A percentile compares a stretch with the other conserved stretches of the same genome.
Evolutionary conservation across 2,329 filamentous ascomycete species (phyloP).

Genomic region (Colletotrichum cereale): DNA sequence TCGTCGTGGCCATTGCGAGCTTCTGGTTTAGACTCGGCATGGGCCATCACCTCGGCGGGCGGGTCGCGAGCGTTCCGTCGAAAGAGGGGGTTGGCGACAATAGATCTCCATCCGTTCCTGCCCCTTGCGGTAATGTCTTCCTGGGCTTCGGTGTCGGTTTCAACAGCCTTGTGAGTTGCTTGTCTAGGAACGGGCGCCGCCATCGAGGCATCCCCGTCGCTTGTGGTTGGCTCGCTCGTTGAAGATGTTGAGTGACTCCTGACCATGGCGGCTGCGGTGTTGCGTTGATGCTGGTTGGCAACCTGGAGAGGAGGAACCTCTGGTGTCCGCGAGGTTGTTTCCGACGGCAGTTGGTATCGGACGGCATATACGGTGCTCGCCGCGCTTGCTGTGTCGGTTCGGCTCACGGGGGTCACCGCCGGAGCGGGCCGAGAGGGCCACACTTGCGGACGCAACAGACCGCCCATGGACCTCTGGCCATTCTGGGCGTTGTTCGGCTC

Average conservation of each 20-base stretch:
- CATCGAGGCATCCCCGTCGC: conserved; percentile 43
- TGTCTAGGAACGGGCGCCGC: conserved; percentile 38
- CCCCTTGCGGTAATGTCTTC: conserved; percentile 39
- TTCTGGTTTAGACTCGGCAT: conserved; percentile 28
- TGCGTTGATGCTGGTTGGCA: conserved; percentile 26
- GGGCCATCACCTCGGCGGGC: conserved; percentile 31
- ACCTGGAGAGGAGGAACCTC: conserved; percentile 17
- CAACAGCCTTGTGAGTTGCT: conserved; percentile 21
- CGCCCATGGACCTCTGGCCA: conserved; percentile 47
- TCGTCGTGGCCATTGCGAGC: conserved; percentile 45
- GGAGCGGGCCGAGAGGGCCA: conserved; percentile 69
- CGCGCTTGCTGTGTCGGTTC: conserved; percentile 73
- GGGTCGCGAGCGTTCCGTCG: conserved; percentile 41
- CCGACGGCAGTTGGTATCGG: conserved; percentile 70
- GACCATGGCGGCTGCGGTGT: conserved; percentile 13
- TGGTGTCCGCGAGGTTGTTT: conserved; percentile 52
- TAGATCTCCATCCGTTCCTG: conserved; percentile 47
- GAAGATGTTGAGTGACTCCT: conserved; percentile 25
- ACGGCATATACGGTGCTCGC: conserved; percentile 75
- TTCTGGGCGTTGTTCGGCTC: conserved; percentile 36
- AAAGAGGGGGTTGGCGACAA: conserved; percentile 49
- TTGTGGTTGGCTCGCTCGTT: conserved; percentile 26
- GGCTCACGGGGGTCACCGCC: conserved; percentile 68
- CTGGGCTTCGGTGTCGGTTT: conserved; percentile 47
- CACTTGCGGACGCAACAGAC: conserved; percentile 61